Base-by-base conservation (phyloP, 176 grass and related monocot species). In the Carex cristatella region DNA sequence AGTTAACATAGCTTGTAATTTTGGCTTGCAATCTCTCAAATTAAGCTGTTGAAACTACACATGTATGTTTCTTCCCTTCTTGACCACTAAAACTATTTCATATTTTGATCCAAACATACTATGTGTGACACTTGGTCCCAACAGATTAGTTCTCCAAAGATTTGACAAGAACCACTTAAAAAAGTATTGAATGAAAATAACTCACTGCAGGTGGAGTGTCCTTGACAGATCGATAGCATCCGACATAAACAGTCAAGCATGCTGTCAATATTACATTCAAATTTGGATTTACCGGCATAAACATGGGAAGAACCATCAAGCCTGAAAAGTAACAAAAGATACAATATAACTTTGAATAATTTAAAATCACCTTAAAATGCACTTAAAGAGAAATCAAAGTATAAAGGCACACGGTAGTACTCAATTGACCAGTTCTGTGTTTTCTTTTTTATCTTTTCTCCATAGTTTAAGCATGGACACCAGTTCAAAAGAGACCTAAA, bases 141-240 rank as follows among this genome's bases (percentile, higher is more conserved):
- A 70, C 13, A 79, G 7, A 79, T 33, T 56, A 58, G 53, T 75
- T 18, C 28, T 58, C 9, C 53, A 78, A 35, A 35, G 74, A 79
- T 57, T 57, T 5, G 10, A 58, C 51, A 78, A 58, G 11, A 79
- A 18, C 27, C 5, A 51, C 74, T 58, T 79, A 15, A 57, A 56
- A 35, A 79, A 15, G 15, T 11, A 4, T 81, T 33, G 65, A 63
- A 74, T 63, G 4, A 14, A 38, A 56, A 84, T 44, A 84, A 59
- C 96, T 94, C 59, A 98, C 96, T 6, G 93, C 33, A 4, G 89
- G 93, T 81, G 90, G 89, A 76, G 93, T 95, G 30, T 91, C 48
- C 79, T 99, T 99, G 66, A 99, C 93, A 42, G 96, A 99, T 28
- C 96, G 91, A 81, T 89, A 95, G 75, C 96, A 95, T 67, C 96